Evolutionary conservation across 371 early-diverging fungal genomes (phyloP), one percentile per base, ranked within the genome.

Genomic region (Mucor irregularis): DNA sequence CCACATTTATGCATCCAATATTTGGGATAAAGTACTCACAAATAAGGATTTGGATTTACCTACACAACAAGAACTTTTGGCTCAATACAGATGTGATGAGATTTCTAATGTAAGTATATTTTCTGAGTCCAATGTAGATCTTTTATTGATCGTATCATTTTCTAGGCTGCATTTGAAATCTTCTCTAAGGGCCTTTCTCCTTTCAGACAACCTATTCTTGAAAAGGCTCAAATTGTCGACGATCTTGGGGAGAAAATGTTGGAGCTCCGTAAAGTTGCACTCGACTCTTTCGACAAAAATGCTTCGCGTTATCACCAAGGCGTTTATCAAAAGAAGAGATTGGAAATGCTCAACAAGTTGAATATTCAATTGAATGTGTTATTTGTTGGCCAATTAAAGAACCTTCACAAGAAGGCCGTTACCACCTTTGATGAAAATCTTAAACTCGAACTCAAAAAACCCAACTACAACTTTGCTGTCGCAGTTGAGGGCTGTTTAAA

Each of bases 81-180:
- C 98, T 24, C 97, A 98, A 77, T 98, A 91, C 71, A 90, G 99
- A 48, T 98, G 99, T 70, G 99, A 98, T 58, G 99, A 98, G 68
- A 97, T 98, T 55, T 86, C 92, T n/a, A 85, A 82, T 46, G 83
- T 78, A 66, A 60, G 37, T 16, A n/a, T 2, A 37, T 13, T 2
- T n/a, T n/a, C n/a, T n/a, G n/a, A n/a, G 13, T 33, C 33, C 33
- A 33, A 33, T 13, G 33, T 33, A 33, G 13, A 6, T 33, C 1
- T 28, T 25, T 37, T 35, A 2, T 50, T 54, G 1, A 30, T 13
- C n/a, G n/a, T n/a, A n/a, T n/a, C n/a, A n/a, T n/a, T 8, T 9
- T 39, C 7, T 64, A 86, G 79, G 82, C 57, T 14, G 91, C 88
- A 0, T 86, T 91, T 63, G 86, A 78, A 17, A 70, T 67, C 6